These are phyloP conservation scores for Penicillium janthinellum DNA, from an alignment of 2,329 filamentous ascomycete species.

Conservation along the genomic window DNA sequence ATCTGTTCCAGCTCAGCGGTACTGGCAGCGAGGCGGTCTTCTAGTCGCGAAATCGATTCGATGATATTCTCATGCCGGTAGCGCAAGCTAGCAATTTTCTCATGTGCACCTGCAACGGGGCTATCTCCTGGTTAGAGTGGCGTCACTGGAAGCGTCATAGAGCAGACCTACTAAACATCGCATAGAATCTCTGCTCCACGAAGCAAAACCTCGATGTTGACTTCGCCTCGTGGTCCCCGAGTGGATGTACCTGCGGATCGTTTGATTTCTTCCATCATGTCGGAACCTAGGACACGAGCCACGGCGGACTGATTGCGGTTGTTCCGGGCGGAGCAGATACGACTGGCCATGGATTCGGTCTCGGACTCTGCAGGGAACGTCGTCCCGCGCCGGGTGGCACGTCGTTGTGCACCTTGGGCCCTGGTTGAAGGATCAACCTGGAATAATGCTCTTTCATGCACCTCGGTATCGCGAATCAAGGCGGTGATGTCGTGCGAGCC, in stretches of 20 bases:
- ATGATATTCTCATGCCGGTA: constrained; percentile 70
- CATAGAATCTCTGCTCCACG: constrained; percentile 88
- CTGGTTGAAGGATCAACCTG: constrained; percentile 75
- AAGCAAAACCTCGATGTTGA: constrained; percentile 84
- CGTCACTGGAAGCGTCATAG: not conserved
- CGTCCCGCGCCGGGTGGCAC: constrained; percentile 51
- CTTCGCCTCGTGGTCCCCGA: constrained; percentile 61
- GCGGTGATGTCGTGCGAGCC: constrained; percentile 88
- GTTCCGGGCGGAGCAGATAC: constrained; percentile 56
- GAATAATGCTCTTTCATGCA: constrained; percentile 92
- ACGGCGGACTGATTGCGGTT: constrained; percentile 76
- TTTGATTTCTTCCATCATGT: constrained; percentile 79
- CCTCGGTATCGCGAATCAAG: constrained; percentile 90
- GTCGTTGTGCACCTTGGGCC: constrained; percentile 50
- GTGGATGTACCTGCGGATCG: constrained; percentile 59
- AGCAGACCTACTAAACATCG: constrained; percentile 70
- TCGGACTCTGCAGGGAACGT: constrained; percentile 47
- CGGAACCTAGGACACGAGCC: constrained; percentile 81
- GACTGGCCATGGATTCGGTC: constrained; percentile 48
- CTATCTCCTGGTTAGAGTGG: constrained; percentile 39
- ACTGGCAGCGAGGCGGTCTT: constrained; percentile 77
- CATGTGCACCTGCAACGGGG: constrained; percentile 74
- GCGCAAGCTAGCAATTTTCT: constrained; percentile 73
- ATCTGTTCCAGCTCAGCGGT: constrained; percentile 70
- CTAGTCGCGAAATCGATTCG: constrained; percentile 77